Conservation (phyloP, 257 asterid species). For the Haberlea rhodopensis region DNA sequence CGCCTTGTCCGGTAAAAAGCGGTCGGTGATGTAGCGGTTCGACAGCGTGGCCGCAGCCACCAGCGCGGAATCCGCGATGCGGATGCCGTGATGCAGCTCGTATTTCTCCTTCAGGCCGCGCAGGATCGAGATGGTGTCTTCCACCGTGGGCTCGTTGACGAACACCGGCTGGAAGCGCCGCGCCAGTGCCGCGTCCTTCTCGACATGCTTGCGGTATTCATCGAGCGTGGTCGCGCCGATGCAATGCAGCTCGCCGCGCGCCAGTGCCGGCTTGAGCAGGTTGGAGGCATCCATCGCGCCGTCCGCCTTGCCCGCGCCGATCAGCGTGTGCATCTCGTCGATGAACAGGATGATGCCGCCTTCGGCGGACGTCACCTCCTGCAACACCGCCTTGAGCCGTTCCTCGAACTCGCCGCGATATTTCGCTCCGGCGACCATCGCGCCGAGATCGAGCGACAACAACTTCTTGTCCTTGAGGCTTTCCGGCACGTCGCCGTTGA, state of each 20-base stretch:
- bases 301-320: conserved; percentile 88
- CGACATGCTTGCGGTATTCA: conserved; percentile 86
- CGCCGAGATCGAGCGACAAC: conserved; percentile 93
- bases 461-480: conserved; percentile 87
- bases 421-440: conserved; percentile 95
- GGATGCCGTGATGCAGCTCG: conserved; percentile 94
- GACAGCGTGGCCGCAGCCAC: conserved; percentile 89
- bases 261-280: conserved; percentile 95
- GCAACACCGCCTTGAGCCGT: conserved; percentile 85
- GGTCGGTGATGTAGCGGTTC: conserved; percentile 83
- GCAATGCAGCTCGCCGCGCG: conserved; percentile 93
- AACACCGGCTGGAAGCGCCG: conserved; percentile 93
- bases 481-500: conserved; percentile 98
- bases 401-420: conserved; percentile 98
- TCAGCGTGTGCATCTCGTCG: conserved; percentile 95
- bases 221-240: conserved; percentile 95
- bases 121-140: conserved; percentile 82
- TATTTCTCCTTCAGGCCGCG: conserved; percentile 93
- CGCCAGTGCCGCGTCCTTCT: conserved; percentile 88
- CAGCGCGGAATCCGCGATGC: conserved; percentile 81
- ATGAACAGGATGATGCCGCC: conserved; percentile 86
- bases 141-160: conserved; percentile 86
- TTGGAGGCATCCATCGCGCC: conserved; percentile 99
- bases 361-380: conserved; percentile 87
- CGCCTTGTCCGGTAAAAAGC: conserved; percentile 93